Evolutionary conservation across 352 stramenopile species (phyloP).

Genomic region (Phytophthora kernoviae): DNA sequence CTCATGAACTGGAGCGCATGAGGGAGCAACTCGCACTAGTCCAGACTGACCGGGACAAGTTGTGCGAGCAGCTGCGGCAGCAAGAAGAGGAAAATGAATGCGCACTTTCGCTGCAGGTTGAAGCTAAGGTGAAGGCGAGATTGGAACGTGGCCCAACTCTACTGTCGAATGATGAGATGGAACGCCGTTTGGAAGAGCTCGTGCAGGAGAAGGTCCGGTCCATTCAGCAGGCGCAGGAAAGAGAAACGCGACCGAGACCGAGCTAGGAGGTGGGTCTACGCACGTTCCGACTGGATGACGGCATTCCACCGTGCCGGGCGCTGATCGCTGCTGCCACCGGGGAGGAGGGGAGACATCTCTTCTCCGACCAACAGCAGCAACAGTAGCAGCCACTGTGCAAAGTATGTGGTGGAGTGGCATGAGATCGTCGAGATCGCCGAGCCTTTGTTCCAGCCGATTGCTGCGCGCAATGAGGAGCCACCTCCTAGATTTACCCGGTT

Average conservation of each 20-base stretch:
- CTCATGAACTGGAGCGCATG: constrained; percentile 17
- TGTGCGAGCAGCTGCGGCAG: constrained; percentile 28
- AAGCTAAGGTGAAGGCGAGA: constrained; percentile 12
- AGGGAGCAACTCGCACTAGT: constrained; percentile 16
- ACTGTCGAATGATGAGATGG: constrained; percentile 6
- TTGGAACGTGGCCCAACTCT: constrained; percentile 4
- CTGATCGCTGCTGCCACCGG: constrained; percentile 8
- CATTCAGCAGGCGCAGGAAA: constrained; percentile 9
- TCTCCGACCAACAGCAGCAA: constrained; percentile 13
- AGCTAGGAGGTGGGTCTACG: constrained; percentile 27
- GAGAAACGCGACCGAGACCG: constrained; percentile 17
- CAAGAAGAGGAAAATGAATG: constrained; percentile 29
- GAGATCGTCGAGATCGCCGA: constrained; percentile 30
- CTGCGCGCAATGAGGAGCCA: neutral
- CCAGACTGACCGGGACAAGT: constrained; percentile 18
- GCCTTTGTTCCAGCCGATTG: constrained; percentile 20
- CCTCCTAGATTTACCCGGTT: neutral
- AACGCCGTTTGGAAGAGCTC: constrained; percentile 15
- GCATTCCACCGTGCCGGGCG: constrained; percentile 22
- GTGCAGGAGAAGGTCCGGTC: constrained; percentile 8
- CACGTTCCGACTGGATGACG: constrained; percentile 32
- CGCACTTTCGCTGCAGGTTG: constrained; percentile 11
- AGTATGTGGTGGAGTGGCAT: constrained; percentile 31
- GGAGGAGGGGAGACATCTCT: constrained; percentile 17
- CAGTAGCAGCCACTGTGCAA: neutral